Base-by-base conservation (phyloP, 352 stramenopile species). In the Ophiocytium majus region DNA sequence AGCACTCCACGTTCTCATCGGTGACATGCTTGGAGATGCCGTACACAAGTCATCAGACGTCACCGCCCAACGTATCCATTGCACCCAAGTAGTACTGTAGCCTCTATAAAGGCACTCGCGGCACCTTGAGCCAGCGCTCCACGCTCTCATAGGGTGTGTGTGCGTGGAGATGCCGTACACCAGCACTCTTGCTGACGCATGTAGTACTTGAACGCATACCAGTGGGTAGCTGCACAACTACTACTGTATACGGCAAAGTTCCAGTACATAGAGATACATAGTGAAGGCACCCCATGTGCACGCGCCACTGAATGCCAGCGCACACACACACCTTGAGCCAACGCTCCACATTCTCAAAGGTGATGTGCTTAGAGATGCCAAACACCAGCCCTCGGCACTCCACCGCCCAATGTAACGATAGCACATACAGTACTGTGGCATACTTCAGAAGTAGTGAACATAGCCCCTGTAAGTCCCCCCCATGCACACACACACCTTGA, bases 251-350 rank as follows among this genome's bases (percentile, higher is more conserved):
- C 23, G 28, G 57, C 28, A 23, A 28, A 71, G 57, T 79, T 23
- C 10, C n/a, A n/a, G n/a, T n/a, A 71, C 23, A 71, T 71, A 28
- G 23, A 23, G 23, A 71, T 23, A 71, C 23, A 71, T 71, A 71
- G 19, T 28, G 90, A 89, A 10, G 99, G 91, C 97, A 97, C 99
- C 81, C 95, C 93, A 90, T 99, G 96, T 9, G 99, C 96, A 91
- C 99, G 98, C 89, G 99, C 97, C 89, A 99, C 99, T 10, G 96
- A n/a, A n/a, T n/a, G n/a, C n/a, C n/a, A n/a, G n/a, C n/a, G n/a
- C n/a, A n/a, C n/a, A n/a, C n/a, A n/a, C n/a, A n/a, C 35, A 78
- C 66, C 66, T 90, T 90, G 5, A 99, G 91, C 97, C 98, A 99
- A 80, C 95, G 93, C 90, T 99, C 96, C 10, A 99, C 96, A 91